Evolutionary conservation across 257 asterid species (phyloP).

Genomic region (Ilex aquifolium): DNA sequence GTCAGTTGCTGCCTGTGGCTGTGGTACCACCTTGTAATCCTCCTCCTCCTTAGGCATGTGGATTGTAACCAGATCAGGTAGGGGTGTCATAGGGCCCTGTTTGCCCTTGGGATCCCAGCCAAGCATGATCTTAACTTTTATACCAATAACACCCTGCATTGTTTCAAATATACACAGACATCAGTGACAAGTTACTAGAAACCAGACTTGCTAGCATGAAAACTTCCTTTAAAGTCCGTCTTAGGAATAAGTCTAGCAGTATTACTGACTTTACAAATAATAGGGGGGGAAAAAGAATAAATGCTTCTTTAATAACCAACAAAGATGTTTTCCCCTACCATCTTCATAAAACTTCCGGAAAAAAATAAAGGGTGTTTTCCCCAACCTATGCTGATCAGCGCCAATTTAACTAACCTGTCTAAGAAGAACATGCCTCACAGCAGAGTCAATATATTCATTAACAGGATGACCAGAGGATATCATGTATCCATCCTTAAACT

Average conservation of each 20-base stretch:
- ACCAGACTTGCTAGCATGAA: background rate
- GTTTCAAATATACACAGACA: too few species aligned
- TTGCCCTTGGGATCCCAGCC: constrained; percentile 61
- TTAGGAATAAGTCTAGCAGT: background rate
- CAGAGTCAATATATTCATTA: constrained; percentile 51
- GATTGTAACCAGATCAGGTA: constrained; percentile 54
- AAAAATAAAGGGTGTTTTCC: too few species aligned
- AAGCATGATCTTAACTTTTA: constrained; percentile 64
- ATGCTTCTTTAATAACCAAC: background rate
- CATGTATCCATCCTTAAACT: constrained; percentile 59
- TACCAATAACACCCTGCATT: constrained; percentile 42
- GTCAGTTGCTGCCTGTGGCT: constrained; percentile 19
- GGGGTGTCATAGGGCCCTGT: constrained; percentile 44
- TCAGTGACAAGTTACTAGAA: too few species aligned
- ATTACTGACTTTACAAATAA: too few species aligned
- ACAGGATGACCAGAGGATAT: constrained; percentile 62
- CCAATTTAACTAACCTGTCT: constrained; percentile 31
- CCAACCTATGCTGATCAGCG: background rate
- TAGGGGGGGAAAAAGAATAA: background rate
- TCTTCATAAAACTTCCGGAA: background rate
- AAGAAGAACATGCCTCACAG: constrained; percentile 57
- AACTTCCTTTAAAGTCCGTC: background rate
- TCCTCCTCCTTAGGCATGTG: constrained; percentile 57
- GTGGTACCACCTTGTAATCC: constrained; percentile 14
- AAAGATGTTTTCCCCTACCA: background rate